These are phyloP conservation scores for Ophiostoma novo-ulmi DNA, from an alignment of 2,329 filamentous ascomycete species.

Conservation along the genomic window DNA sequence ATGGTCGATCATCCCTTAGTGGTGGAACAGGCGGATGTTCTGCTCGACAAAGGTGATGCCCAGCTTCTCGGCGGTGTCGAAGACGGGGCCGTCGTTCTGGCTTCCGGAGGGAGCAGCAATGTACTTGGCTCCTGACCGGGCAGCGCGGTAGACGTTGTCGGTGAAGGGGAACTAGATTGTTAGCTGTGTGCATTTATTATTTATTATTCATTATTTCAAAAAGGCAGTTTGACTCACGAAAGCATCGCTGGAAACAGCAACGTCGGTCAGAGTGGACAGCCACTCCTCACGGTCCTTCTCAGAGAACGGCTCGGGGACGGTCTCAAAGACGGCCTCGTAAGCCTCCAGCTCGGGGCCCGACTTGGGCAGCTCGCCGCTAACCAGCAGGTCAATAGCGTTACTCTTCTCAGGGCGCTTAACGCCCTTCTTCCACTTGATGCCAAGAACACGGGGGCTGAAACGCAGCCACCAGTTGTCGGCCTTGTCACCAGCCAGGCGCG, in stretches of 20 bases:
- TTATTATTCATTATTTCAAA: neutral
- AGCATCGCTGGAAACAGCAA: conserved; percentile 87
- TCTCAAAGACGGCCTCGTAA: conserved; percentile 86
- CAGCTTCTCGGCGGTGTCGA: conserved; percentile 85
- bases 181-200: neutral
- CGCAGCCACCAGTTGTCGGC: conserved; percentile 99
- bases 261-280: conserved; percentile 73
- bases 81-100: conserved; percentile 75
- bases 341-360: conserved; percentile 76
- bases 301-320: conserved; percentile 77
- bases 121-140: conserved; percentile 87
- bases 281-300: conserved; percentile 78
- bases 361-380: conserved; percentile 82
- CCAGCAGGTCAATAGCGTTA: conserved; percentile 94
- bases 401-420: conserved; percentile 96
- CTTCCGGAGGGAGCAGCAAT: conserved; percentile 89
- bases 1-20: conserved; percentile 48
- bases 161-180: conserved; percentile 80
- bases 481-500: conserved; percentile 93
- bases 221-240: conserved; percentile 62
- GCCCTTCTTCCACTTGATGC: conserved; percentile 94
- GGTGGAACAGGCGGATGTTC: conserved; percentile 88
- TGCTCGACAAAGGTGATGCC: conserved; percentile 95
- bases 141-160: conserved; percentile 92
- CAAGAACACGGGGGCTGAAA: conserved; percentile 84